These are phyloP conservation scores for Biscogniauxia sp. DNA, from an alignment of 2,329 filamentous ascomycete species.

Conservation along the genomic window DNA sequence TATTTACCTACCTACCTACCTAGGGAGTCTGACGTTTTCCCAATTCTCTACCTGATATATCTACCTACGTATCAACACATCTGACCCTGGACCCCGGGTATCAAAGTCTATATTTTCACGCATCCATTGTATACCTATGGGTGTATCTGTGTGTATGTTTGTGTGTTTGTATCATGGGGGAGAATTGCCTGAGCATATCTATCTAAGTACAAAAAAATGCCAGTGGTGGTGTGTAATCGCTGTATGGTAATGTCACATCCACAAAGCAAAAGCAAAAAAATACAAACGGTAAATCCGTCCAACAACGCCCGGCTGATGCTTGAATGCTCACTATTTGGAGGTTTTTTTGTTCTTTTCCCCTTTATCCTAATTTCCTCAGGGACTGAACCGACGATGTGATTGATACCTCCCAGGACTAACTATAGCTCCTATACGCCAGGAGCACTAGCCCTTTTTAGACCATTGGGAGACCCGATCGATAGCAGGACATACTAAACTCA, in stretches of 20 bases:
- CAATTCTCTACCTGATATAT: too few relatives aligned
- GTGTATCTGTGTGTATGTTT: too few relatives aligned
- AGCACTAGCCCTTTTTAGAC: neutral
- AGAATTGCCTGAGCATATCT: too few relatives aligned
- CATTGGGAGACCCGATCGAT: neutral
- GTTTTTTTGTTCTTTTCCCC: neutral
- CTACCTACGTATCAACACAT: too few relatives aligned
- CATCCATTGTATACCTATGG: too few relatives aligned
- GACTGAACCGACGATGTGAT: neutral
- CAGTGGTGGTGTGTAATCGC: neutral
- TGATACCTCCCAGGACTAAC: neutral
- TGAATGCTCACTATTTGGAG: neutral
- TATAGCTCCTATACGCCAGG: neutral
- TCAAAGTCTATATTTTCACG: too few relatives aligned
- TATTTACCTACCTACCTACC: too few relatives aligned
- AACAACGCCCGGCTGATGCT: constrained; percentile 24
- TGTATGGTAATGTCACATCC: neutral
- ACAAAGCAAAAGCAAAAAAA: neutral
- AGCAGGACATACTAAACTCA: neutral
- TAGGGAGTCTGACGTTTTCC: too few relatives aligned
- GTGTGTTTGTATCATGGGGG: too few relatives aligned
- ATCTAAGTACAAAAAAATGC: neutral
- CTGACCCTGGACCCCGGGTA: too few relatives aligned
- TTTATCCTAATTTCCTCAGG: neutral
- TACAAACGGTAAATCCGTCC: neutral